These are phyloP conservation scores for Erodium chrysanthum DNA, from an alignment of 441 rosid genomes.

Conservation along the genomic window DNA sequence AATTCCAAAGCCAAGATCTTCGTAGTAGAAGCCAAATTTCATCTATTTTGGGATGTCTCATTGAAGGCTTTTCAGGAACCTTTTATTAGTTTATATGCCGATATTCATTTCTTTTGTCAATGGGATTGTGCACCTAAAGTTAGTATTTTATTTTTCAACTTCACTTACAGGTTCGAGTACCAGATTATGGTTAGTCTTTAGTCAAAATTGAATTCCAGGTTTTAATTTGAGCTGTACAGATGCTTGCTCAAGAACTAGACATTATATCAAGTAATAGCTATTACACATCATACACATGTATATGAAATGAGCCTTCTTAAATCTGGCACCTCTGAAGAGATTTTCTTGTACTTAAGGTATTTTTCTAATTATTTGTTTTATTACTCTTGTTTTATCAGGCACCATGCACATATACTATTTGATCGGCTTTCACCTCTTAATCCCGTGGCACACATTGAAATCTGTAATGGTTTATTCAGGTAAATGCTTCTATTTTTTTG, in stretches of 20 bases:
- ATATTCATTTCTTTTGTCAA: conserved; percentile 5
- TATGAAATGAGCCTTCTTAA: conserved; percentile 5
- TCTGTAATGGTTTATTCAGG: conserved; percentile 79
- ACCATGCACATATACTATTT: conserved; percentile 72
- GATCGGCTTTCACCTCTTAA: conserved; percentile 78
- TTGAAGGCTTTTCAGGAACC: not conserved
- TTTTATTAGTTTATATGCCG: not conserved
- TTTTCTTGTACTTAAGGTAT: not conserved
- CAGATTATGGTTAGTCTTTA: not conserved
- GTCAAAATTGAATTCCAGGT: not conserved
- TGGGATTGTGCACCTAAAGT: not conserved
- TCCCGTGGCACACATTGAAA: conserved; percentile 84
- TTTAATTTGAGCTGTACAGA: conserved; percentile 8
- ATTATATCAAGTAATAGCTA: not conserved
- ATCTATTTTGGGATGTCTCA: not conserved
- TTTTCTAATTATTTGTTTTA: conserved; percentile 9
- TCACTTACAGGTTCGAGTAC: not conserved
- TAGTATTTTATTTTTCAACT: not conserved
- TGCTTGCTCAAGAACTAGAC: conserved; percentile 4
- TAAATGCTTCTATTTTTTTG: conserved; percentile 18
- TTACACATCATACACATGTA: not conserved
- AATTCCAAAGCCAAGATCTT: conserved; percentile 1
- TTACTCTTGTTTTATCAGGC: conserved; percentile 40
- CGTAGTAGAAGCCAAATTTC: not conserved
- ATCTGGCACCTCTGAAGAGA: not conserved